phyloP scores from a whole-genome alignment of 805 yeast genomes.

The Barnettozyma pratensis region DNA sequence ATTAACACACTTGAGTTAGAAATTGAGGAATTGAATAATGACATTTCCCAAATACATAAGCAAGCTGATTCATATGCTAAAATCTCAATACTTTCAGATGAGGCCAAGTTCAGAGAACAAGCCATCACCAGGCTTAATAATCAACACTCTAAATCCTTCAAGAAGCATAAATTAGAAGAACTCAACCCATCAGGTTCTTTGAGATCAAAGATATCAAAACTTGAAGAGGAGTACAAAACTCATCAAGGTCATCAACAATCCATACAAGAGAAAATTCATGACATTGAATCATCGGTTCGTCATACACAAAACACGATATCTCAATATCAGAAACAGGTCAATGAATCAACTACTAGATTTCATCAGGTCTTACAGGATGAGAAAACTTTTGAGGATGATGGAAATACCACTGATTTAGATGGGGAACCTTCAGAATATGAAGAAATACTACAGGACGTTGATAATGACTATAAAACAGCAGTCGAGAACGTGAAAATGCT shows the following conservation, averaged over 20 bases:
- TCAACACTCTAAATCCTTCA: constrained; percentile 22
- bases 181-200: constrained; percentile 14
- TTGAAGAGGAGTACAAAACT: background rate
- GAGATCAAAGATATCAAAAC: constrained; percentile 5
- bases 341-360: background rate
- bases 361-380: background rate
- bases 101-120: constrained; percentile 27
- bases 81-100: constrained; percentile 39
- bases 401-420: constrained; percentile 18
- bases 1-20: constrained; percentile 35
- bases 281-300: constrained; percentile 16
- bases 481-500: constrained; percentile 62
- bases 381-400: constrained; percentile 2
- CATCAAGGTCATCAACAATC: constrained; percentile 5
- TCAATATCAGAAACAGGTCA: no score
- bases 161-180: constrained; percentile 12
- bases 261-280: constrained; percentile 15
- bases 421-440: constrained; percentile 46
- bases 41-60: constrained; percentile 46
- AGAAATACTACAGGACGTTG: constrained; percentile 46
- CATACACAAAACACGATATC: constrained; percentile 1
- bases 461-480: constrained; percentile 55
- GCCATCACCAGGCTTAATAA: constrained; percentile 27
- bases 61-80: constrained; percentile 58
- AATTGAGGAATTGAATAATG: constrained; percentile 48